Evolutionary conservation across 1,284 basidiomycete species (phyloP).

Genomic region (Tilletia caries): DNA sequence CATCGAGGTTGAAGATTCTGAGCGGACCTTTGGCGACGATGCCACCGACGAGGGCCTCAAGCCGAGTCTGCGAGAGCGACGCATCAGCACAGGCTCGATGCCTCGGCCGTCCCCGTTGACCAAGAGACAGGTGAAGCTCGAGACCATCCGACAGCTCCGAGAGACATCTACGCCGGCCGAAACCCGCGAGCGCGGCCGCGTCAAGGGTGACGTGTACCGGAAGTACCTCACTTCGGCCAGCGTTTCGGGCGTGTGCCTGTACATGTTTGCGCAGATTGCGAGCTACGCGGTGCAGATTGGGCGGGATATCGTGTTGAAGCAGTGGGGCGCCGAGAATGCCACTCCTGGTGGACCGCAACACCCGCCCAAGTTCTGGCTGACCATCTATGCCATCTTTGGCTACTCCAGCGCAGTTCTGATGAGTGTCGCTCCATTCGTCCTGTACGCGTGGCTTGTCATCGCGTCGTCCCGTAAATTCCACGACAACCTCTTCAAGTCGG

Average conservation of each 20-base stretch:
- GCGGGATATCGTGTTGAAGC: slow-evolving; percentile 50
- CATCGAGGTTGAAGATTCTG: slow-evolving; percentile 5
- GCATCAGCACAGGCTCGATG: slow-evolving; percentile 38
- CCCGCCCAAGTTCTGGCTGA: slow-evolving; percentile 40
- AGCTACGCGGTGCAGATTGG: slow-evolving; percentile 45
- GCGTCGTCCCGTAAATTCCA: slow-evolving; percentile 44
- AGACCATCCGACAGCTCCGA: slow-evolving; percentile 47
- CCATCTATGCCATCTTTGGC: slow-evolving; percentile 45
- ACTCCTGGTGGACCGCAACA: slow-evolving; percentile 22
- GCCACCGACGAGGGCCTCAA: slow-evolving; percentile 14
- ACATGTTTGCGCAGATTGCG: slow-evolving; percentile 37
- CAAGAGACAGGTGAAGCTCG: slow-evolving; percentile 40
- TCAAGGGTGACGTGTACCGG: slow-evolving; percentile 45
- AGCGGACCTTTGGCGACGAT: not conserved
- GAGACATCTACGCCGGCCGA: slow-evolving; percentile 45
- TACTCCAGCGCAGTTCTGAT: slow-evolving; percentile 38
- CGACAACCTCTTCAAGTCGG: slow-evolving; percentile 44
- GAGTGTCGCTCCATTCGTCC: slow-evolving; percentile 48
- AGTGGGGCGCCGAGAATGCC: slow-evolving; percentile 46
- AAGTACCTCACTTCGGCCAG: slow-evolving; percentile 45
- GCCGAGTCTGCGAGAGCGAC: slow-evolving; percentile 32
- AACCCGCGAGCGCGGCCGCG: slow-evolving; percentile 42
- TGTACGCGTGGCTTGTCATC: slow-evolving; percentile 47
- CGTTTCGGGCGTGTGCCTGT: slow-evolving; percentile 36
- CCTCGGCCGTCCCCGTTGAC: slow-evolving; percentile 37